Conservation (phyloP, 1,284 basidiomycete genomes). For the Exobasidium cylindrosporum region DNA sequence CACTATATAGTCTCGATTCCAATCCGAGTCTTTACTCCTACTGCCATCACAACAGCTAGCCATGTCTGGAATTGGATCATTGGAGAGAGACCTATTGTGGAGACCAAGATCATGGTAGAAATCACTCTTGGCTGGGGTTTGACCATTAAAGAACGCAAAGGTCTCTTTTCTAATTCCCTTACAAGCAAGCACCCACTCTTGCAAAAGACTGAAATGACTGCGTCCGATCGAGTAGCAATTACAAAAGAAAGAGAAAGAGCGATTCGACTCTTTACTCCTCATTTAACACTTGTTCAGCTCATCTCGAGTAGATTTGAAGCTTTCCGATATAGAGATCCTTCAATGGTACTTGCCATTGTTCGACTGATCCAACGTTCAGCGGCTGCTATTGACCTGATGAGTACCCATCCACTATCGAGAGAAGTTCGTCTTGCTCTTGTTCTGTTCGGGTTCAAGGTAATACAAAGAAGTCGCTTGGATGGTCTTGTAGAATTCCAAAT, state of each 20-base stretch:
- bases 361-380: constrained; percentile 69
- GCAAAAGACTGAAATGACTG: constrained; percentile 80
- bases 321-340: constrained; percentile 79
- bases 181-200: constrained; percentile 78
- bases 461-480: constrained; percentile 84
- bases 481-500: constrained; percentile 74
- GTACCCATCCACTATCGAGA: constrained; percentile 85
- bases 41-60: constrained; percentile 78
- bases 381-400: constrained; percentile 56
- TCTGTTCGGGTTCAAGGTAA: constrained; percentile 85
- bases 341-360: constrained; percentile 80
- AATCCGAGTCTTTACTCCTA: constrained; percentile 82
- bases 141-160: constrained; percentile 70
- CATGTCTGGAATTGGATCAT: constrained; percentile 98
- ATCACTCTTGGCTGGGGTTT: constrained; percentile 82
- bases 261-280: constrained; percentile 68
- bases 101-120: constrained; percentile 77
- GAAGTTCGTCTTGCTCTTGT: constrained; percentile 85
- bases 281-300: constrained; percentile 80
- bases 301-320: constrained; percentile 91
- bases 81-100: constrained; percentile 73
- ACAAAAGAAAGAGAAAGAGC: constrained; percentile 72
- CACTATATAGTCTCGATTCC: constrained; percentile 85
- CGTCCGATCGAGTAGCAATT: constrained; percentile 81
- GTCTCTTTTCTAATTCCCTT: constrained; percentile 57